A percentile compares a stretch with the other conserved stretches of the same genome.
These are phyloP conservation scores for Plenodomus tracheiphilus DNA, from an alignment of 2,329 filamentous ascomycete species.

Conservation along the genomic window DNA sequence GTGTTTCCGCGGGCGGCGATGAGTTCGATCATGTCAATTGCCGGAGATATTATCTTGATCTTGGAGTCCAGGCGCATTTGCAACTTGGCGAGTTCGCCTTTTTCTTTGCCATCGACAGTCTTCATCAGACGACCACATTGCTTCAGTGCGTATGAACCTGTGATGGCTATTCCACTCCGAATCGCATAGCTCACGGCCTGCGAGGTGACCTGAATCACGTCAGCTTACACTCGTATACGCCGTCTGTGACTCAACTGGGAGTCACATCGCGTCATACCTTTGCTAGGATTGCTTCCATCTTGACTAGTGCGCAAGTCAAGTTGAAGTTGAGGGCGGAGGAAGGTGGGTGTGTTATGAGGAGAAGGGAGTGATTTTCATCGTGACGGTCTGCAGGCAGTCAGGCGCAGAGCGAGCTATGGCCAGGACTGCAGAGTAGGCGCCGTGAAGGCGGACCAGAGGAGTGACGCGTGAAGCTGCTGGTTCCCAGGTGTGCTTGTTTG, in stretches of 20 bases:
- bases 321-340: conserved; percentile 2
- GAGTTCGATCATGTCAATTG: conserved; percentile 89
- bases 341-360: conserved; percentile 1
- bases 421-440: neutral
- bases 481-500: conserved; percentile 4
- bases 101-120: conserved; percentile 68
- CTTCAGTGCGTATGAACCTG: conserved; percentile 80
- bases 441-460: neutral
- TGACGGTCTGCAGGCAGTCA: neutral
- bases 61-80: conserved; percentile 80
- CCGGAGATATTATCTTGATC: conserved; percentile 88
- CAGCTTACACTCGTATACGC: neutral
- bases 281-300: conserved; percentile 72
- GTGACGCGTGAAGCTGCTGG: conserved; percentile 2
- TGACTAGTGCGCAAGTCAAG: conserved; percentile 24
- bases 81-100: conserved; percentile 71
- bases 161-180: conserved; percentile 79
- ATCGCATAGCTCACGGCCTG: conserved; percentile 94
- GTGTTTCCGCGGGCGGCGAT: conserved; percentile 79
- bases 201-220: conserved; percentile 60
- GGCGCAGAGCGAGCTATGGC: neutral
- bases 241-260: neutral
- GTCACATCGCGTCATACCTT: conserved; percentile 52
- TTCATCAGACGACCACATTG: conserved; percentile 80
- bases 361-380: neutral